phyloP scores from a whole-genome alignment of 1,139 yeast genomes.

The Blastobotrys ciferrii region DNA sequence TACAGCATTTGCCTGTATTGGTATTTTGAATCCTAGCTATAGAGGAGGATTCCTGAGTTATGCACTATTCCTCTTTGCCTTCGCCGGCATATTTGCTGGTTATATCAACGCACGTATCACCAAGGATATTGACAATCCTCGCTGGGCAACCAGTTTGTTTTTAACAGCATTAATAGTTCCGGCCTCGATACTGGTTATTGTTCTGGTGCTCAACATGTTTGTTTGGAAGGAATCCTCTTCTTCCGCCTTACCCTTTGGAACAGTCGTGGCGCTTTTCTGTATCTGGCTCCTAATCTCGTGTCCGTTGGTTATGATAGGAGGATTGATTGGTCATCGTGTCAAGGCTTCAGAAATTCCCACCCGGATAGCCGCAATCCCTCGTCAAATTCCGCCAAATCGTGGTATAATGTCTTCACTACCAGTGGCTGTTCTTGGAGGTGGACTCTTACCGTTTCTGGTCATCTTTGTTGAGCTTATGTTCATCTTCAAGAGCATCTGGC shows the following conservation, averaged over 20 bases:
- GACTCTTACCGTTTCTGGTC: conserved; percentile 75
- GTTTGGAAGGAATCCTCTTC: conserved; percentile 80
- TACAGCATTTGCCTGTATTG: conserved; percentile 54
- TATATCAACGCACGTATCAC: conserved; percentile 63
- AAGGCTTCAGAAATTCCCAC: conserved; percentile 34
- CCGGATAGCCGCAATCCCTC: conserved; percentile 36
- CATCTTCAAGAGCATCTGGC: conserved; percentile 75
- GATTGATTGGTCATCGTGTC: conserved; percentile 51
- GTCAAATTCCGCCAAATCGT: conserved; percentile 44
- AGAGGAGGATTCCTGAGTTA: conserved; percentile 66
- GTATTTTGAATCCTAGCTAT: conserved; percentile 56
- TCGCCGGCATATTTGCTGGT: conserved; percentile 74
- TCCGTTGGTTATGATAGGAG: conserved; percentile 76
- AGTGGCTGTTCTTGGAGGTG: conserved; percentile 45
- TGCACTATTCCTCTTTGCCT: conserved; percentile 57
- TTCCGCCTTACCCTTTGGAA: conserved; percentile 72
- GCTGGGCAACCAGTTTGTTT: conserved; percentile 29
- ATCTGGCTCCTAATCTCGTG: conserved; percentile 64
- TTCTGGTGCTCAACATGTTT: conserved; percentile 60
- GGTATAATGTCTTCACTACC: conserved; percentile 31
- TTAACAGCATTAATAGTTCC: conserved; percentile 50
- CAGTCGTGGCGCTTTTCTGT: conserved; percentile 56
- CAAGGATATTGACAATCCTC: conserved; percentile 40
- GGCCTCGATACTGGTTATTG: conserved; percentile 50
- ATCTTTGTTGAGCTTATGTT: conserved; percentile 75